Evolutionary conservation across 169 alveolate species (phyloP), one percentile per base, ranked within the genome.

Genomic region (Plasmodium coatneyi): DNA sequence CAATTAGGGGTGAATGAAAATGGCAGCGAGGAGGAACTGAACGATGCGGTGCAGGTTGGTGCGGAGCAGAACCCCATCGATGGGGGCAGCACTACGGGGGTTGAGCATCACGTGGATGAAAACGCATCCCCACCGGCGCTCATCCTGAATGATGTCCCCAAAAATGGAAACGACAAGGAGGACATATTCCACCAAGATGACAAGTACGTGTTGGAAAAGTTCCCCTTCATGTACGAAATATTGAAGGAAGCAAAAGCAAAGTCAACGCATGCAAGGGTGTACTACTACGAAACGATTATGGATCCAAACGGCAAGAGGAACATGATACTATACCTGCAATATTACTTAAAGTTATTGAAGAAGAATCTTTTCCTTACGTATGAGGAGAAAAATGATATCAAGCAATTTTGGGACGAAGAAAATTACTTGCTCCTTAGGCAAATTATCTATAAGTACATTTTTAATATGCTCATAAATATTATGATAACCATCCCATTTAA

Each of bases 401-500:
- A 80, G 54, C 28, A 46, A 32, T 81, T 82, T 70, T 91, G 95
- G 95, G 56, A 60, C 36, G 92, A 80, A 32, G 95, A 80, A 1
- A 91, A 91, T 71, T 80, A 80, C 81, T 9, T 82, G 16, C 46
- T 91, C 12, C 76, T 91, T 22, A 80, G 74, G 76, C 95, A 91
- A 49, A 49, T 70, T 14, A 91, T 91, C 12, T 91, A 74, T 71
- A 91, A 91, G 56, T 91, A 71, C 39, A 91, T 91, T 34, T 91
- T 74, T 22, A 91, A 82, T 25, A 82, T 82, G 82, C 95, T 91
- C 72, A 82, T 91, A 81, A 91, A 91, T 71, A 80, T 91, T 10
- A 91, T 91, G 92, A 70, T 91, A 9, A 91, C 95, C n/a, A 91
- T 91, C 16, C 95, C 95, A 5, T 91, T 80, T 81, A 66, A 80